Conservation (phyloP, 345 rosid species). For the Salix purpurea region DNA sequence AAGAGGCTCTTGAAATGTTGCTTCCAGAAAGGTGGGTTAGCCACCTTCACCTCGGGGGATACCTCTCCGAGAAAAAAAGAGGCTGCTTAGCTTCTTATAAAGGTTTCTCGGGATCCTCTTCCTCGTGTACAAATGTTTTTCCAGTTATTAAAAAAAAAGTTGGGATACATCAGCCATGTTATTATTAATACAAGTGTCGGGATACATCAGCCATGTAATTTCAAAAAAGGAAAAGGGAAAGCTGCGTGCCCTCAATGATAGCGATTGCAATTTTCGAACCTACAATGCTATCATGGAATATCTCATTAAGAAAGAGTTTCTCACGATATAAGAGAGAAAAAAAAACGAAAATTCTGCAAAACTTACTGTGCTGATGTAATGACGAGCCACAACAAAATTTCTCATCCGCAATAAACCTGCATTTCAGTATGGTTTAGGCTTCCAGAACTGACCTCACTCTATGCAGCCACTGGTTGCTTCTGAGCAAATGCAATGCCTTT, state of each 20-base stretch:
- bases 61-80: no score
- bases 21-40: no score
- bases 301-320: conserved; percentile 2
- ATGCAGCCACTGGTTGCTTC: conserved; percentile 58
- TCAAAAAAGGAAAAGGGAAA: conserved; percentile 6
- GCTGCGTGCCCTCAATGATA: conserved; percentile 11
- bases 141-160: no score
- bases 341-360: conserved; percentile 28
- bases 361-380: conserved; percentile 22
- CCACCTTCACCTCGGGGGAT: no score
- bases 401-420: background rate
- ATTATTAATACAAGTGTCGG: background rate
- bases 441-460: background rate
- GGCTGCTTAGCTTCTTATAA: no score
- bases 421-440: background rate
- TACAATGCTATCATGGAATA: conserved; percentile 20
- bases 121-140: no score
- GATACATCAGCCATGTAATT: conserved; percentile 22
- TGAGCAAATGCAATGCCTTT: conserved; percentile 75
- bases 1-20: no score
- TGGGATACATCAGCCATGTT: conserved; percentile 14
- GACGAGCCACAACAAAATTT: conserved; percentile 11
- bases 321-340: conserved; percentile 1
- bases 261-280: conserved; percentile 9
- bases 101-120: no score